phyloP scores from a whole-genome alignment of 208 protist species.

The Naegleria gruberi region DNA sequence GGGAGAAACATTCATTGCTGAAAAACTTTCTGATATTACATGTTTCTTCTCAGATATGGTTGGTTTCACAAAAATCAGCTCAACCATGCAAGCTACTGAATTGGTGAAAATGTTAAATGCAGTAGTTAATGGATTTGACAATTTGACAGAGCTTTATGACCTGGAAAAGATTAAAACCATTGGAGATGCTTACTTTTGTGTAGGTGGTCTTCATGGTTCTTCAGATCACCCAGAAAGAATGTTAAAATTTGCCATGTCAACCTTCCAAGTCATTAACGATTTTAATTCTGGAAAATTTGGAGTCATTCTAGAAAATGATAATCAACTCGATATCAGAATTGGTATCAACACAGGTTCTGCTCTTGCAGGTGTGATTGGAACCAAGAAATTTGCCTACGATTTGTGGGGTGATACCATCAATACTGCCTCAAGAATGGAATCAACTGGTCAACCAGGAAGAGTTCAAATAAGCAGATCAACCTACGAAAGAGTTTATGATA shows the following conservation, averaged over 20 bases:
- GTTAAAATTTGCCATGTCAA: not conserved
- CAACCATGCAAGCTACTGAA: not conserved
- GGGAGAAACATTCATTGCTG: not conserved
- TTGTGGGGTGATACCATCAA: slow-evolving; percentile 9
- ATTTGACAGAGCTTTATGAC: not conserved
- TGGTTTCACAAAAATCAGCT: slow-evolving; percentile 21
- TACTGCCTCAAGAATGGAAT: slow-evolving; percentile 18
- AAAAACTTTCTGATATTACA: not conserved
- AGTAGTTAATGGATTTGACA: slow-evolving; percentile 16
- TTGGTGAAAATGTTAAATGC: not conserved
- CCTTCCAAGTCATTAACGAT: not conserved
- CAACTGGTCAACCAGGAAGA: slow-evolving; percentile 25
- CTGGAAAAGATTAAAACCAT: slow-evolving; percentile 16
- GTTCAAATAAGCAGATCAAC: slow-evolving; percentile 26
- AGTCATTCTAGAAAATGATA: not conserved
- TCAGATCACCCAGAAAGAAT: not conserved
- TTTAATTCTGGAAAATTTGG: not conserved
- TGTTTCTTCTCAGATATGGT: slow-evolving; percentile 34
- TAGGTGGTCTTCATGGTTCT: not conserved
- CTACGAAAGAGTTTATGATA: not conserved
- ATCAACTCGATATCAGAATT: not conserved
- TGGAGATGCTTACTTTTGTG: slow-evolving; percentile 13
- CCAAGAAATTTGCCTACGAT: not conserved
- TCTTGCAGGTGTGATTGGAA: slow-evolving; percentile 3
- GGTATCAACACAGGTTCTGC: not conserved